Conservation (phyloP, 352 stramenopile species). For the Phytophthora sp. region DNA sequence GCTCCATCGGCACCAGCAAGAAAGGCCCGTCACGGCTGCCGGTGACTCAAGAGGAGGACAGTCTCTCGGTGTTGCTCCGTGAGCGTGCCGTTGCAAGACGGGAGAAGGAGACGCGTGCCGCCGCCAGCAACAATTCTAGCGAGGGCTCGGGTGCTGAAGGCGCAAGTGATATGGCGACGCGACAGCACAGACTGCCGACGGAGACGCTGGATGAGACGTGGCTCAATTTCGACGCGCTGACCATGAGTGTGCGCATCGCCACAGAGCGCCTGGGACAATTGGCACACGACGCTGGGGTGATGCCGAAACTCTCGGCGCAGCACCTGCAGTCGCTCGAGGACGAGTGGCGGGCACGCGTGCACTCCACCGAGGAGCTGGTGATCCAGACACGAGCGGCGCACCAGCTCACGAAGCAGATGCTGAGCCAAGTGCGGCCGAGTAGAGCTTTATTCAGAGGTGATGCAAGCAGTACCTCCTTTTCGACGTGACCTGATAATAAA, state of each 20-base stretch:
- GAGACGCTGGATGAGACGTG: conserved; percentile 14
- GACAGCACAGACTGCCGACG: background rate
- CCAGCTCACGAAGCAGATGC: conserved; percentile 20
- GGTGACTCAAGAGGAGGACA: conserved; percentile 30
- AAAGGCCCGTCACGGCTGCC: conserved; percentile 17
- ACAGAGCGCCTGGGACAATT: conserved; percentile 21
- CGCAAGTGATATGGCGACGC: background rate
- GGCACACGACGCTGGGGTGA: background rate
- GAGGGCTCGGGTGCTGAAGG: background rate
- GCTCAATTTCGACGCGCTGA: conserved; percentile 22
- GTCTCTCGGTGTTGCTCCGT: conserved; percentile 27
- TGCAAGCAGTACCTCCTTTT: no score
- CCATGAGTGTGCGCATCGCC: conserved; percentile 7
- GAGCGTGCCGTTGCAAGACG: conserved; percentile 26
- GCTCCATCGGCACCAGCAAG: conserved; percentile 2
- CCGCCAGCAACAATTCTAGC: conserved; percentile 9
- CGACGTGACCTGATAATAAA: no score
- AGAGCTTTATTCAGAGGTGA: no score
- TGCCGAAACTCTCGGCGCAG: conserved; percentile 12
- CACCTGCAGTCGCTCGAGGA: conserved; percentile 12
- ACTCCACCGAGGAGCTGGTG: conserved; percentile 21
- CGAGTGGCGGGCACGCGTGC: conserved; percentile 24
- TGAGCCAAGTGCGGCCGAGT: conserved; percentile 10
- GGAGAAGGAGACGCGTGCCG: conserved; percentile 10
- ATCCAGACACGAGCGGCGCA: conserved; percentile 24